phyloP scores from a whole-genome alignment of 2,329 filamentous ascomycete genomes.

The Penicillium sp. region DNA sequence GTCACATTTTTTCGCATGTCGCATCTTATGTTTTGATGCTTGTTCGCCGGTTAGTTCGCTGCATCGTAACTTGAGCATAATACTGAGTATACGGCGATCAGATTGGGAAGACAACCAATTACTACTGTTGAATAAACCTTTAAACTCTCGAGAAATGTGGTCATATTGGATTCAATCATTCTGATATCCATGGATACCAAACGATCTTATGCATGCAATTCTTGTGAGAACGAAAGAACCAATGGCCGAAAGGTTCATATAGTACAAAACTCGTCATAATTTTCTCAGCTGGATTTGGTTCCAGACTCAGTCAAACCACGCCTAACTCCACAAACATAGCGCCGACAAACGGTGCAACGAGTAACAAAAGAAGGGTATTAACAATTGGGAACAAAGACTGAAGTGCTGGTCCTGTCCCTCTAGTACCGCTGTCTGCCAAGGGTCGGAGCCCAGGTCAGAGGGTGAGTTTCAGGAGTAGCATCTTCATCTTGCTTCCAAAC shows the following conservation, averaged over 20 bases:
- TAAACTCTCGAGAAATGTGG: no score
- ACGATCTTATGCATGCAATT: no score
- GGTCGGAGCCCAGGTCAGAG: conserved; percentile 87
- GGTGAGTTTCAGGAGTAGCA: conserved; percentile 88
- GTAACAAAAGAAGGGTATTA: conserved; percentile 26
- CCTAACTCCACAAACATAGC: conserved; percentile 36
- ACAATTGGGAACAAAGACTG: conserved; percentile 19
- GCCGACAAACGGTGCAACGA: conserved; percentile 20
- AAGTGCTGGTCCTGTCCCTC: conserved; percentile 8
- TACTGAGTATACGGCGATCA: no score
- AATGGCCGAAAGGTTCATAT: neutral
- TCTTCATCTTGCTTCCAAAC: conserved; percentile 94
- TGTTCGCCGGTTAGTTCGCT: no score
- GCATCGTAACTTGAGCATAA: no score
- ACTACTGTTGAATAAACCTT: no score
- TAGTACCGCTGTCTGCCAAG: conserved; percentile 76
- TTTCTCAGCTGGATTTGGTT: conserved; percentile 10
- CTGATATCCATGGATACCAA: no score
- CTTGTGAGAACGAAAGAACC: neutral
- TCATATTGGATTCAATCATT: no score
- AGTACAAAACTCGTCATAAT: conserved; percentile 5
- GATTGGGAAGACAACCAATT: no score
- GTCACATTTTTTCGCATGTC: neutral
- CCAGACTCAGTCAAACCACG: conserved; percentile 21
- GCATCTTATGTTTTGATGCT: no score